Evolutionary conservation across 2,329 filamentous ascomycete genomes (phyloP), one percentile per base, ranked within the genome.

Genomic region (Teratosphaeria zuluensis): DNA sequence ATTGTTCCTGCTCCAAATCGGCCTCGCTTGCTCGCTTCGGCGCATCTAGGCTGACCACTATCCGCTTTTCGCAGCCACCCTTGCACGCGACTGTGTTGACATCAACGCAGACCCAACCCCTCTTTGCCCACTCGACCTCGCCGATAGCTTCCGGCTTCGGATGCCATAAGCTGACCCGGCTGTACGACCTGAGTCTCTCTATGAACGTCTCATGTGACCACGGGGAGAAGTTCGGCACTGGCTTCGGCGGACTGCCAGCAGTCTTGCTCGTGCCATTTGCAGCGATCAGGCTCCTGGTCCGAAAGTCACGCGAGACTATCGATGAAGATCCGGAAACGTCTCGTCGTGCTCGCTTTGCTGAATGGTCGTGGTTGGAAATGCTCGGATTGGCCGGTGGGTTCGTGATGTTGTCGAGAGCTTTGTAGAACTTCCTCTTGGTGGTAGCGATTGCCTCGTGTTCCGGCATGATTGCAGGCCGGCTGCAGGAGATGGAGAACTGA

Each of bases 41-140:
- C 80, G 12, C 58, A 80, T 80, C 67, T 81, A 95, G 77, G 74
- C 89, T 90, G 56, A 97, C 88, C 4, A 94, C 82, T 48, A 96
- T 79, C 66, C 95, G 89, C 67, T 88, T 87, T 69, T 87, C 87
- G 69, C 94, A 99, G 2, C 92, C 84, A 48, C 88, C 86, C 51
- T 78, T 80, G 71, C 94, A 99, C 19, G 85, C 84, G 16, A 97
- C 90, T 3, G 88, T 88, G 73, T 95, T 91, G 63, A 85, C 85
- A 66, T 87, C 87, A 53, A 88, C 84, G 68, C 92, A 96, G 3
- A 87, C 80, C 92, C 94, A 99, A 0, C 92, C 92, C 59, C 89
- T 80, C 77, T 92, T 96, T 0, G 92, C 92, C 94, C 94, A 99
- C 72, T 91, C 88, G 7, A 96, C 85, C 74, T 97, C 94, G 69